Conservation (phyloP, 1,284 basidiomycete species). For the Ustilago hordei region DNA sequence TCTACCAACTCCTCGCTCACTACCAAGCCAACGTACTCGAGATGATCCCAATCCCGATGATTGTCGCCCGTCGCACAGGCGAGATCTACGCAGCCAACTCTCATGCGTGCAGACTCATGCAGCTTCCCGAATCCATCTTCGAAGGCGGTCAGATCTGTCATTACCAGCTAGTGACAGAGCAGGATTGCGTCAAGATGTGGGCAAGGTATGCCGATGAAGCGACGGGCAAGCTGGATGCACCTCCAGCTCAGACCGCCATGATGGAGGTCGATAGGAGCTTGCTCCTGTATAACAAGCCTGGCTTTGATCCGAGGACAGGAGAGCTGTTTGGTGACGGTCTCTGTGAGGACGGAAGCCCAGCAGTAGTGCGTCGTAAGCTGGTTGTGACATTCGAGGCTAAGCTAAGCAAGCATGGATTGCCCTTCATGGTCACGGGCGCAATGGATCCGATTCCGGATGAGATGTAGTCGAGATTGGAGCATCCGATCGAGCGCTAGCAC, state of each 20-base stretch:
- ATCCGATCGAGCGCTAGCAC: not conserved
- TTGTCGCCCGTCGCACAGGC: constrained; percentile 40
- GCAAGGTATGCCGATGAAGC: constrained; percentile 33
- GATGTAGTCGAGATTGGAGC: not conserved
- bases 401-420: constrained; percentile 44
- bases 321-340: constrained; percentile 27
- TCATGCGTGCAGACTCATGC: constrained; percentile 28
- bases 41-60: constrained; percentile 37
- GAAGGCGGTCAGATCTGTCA: constrained; percentile 49
- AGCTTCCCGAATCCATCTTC: constrained; percentile 37
- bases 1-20: constrained; percentile 34
- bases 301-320: constrained; percentile 41
- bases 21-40: constrained; percentile 50
- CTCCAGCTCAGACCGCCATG: constrained; percentile 19
- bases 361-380: constrained; percentile 13
- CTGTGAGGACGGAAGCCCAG: constrained; percentile 31
- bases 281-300: constrained; percentile 40
- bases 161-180: constrained; percentile 40
- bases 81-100: constrained; percentile 53
- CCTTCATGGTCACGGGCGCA: constrained; percentile 30
- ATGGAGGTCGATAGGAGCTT: constrained; percentile 42
- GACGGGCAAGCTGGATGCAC: constrained; percentile 5
- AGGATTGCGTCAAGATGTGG: constrained; percentile 44
- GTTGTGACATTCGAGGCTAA: constrained; percentile 49
- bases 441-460: constrained; percentile 31